Conservation (phyloP, 2,329 filamentous ascomycete species). For the Ophiostoma quercus region DNA sequence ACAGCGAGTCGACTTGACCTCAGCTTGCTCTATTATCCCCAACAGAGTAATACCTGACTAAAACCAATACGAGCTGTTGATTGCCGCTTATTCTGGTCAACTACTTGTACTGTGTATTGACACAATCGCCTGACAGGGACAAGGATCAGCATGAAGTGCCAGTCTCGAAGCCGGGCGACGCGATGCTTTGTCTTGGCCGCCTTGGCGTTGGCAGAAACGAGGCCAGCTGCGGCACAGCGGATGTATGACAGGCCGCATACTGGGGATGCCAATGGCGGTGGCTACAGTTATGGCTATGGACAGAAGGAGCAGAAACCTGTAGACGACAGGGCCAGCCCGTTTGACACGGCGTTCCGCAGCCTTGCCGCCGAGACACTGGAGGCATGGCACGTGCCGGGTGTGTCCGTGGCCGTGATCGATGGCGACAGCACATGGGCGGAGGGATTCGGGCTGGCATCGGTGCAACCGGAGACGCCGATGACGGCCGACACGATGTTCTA, state of each 20-base stretch:
- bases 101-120: not conserved
- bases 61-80: too few relatives aligned
- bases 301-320: not conserved
- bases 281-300: too few relatives aligned
- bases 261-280: not conserved
- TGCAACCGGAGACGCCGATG: slow-evolving; percentile 37
- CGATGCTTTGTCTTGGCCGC: slow-evolving; percentile 3
- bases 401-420: slow-evolving; percentile 46
- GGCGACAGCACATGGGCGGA: slow-evolving; percentile 39
- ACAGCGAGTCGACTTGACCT: not conserved
- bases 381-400: slow-evolving; percentile 44
- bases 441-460: slow-evolving; percentile 41
- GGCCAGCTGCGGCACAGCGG: slow-evolving; percentile 7
- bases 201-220: not conserved
- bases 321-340: slow-evolving; percentile 17
- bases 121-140: not conserved
- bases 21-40: too few relatives aligned
- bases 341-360: slow-evolving; percentile 22
- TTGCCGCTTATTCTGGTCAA: too few relatives aligned
- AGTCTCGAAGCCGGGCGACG: not conserved
- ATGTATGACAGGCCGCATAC: not conserved
- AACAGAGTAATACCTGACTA: too few relatives aligned
- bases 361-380: slow-evolving; percentile 24
- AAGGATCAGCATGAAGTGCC: not conserved
- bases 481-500: slow-evolving; percentile 49